Base-by-base conservation (phyloP, 2,329 filamentous ascomycete genomes). In the Capronia coronata region DNA sequence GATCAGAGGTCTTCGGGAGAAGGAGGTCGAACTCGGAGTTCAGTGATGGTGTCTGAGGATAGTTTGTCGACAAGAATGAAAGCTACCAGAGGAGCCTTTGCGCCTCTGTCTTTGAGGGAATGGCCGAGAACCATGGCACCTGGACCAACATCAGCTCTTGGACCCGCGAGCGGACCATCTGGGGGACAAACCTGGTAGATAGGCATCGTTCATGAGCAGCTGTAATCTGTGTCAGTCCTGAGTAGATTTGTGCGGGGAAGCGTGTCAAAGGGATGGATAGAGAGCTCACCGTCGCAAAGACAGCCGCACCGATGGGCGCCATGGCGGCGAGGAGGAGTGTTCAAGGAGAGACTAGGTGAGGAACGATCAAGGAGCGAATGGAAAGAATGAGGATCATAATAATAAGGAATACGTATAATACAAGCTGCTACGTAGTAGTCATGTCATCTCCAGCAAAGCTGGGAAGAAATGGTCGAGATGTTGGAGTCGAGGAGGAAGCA, bases 81-180 rank as follows among this genome's bases (percentile, higher is more conserved):
- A 61, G 86, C 85, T 52, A 84, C 89, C 61, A 98, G 76, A 73
- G 88, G 91, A 73, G 87, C 93, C 59, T 75, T 82, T 30, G 90
- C 87, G 49, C 87, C 87, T 62, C 82, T 84, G 83, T 98, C 93
- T 69, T 87, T 86, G 49, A 98, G 75, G 27, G 93, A 97, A 73
- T 97, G 90, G 54, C 89, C 90, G 57, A 98, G 82, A 40, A 98
- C 90, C 61, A 93, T 81, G 52, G 90, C 91, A 67, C 93, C 91
- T 94, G 58, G 41, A 56, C 16, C 22, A n/a, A 25, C n/a, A 50
- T 59, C 41, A 61, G 53, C 19, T 43, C 46, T 21, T 7, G 22
- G 10, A 43, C 13, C n/a, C 9, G 16, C 5, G 29, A 43, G n/a
- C 19, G 23, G 8, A 1, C 50, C 57, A 54, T 60, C n/a, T n/a